Percentiles rank a stretch among this genome's conserved stretches.
phyloP scores from a whole-genome alignment of 2,329 filamentous ascomycete genomes.

The Exophiala aquamarina region DNA sequence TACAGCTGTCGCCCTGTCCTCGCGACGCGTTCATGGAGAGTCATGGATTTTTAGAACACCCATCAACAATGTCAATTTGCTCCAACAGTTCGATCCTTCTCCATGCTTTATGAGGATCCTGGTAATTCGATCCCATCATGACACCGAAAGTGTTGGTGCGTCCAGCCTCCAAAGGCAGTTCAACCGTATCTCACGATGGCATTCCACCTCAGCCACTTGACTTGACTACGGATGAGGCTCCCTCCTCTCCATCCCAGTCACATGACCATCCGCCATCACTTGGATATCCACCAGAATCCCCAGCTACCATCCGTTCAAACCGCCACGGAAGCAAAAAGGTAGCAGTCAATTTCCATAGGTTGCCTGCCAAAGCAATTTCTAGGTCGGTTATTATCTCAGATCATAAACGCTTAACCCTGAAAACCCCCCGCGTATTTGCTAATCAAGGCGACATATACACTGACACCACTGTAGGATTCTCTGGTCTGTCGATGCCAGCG shows the following conservation, averaged over 20 bases:
- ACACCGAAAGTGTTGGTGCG: conserved; percentile 11
- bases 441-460: conserved; percentile 1
- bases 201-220: conserved; percentile 25
- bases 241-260: conserved; percentile 3
- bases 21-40: conserved; percentile 20
- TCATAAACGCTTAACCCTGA: background rate
- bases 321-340: background rate
- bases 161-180: conserved; percentile 16
- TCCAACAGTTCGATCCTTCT: conserved; percentile 5
- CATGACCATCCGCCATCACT: conserved; percentile 4
- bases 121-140: conserved; percentile 5
- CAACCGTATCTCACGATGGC: conserved; percentile 16
- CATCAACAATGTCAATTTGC: conserved; percentile 14
- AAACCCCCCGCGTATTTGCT: background rate
- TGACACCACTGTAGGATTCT: conserved; percentile 41
- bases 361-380: conserved; percentile 25
- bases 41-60: conserved; percentile 4
- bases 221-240: conserved; percentile 15
- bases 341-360: conserved; percentile 14
- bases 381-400: conserved; percentile 16
- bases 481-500: conserved; percentile 46
- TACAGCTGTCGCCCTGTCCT: conserved; percentile 4
- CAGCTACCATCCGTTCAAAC: conserved; percentile 4
- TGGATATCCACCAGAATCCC: conserved; percentile 6
- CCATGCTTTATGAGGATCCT: background rate